phyloP scores from a whole-genome alignment of 2,329 filamentous ascomycete species.

The Aspergillus latus region DNA sequence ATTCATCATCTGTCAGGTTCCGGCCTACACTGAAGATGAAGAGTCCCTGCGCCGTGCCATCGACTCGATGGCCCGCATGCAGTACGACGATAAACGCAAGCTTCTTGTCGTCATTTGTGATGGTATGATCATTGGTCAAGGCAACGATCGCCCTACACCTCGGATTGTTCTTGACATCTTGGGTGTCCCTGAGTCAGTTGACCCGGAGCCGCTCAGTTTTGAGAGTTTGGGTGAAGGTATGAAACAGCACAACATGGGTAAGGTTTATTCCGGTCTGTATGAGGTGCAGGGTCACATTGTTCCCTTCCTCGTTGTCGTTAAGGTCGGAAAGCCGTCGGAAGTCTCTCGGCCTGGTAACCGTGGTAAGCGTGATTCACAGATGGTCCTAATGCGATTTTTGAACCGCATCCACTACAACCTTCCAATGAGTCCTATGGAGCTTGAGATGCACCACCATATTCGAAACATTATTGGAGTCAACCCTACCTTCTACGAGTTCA shows the following conservation, averaged over 20 bases:
- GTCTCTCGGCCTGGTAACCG: conserved; percentile 81
- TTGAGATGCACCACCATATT: conserved; percentile 98
- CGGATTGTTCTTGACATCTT: conserved; percentile 96
- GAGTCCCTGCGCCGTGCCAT: conserved; percentile 95
- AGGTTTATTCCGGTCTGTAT: conserved; percentile 95
- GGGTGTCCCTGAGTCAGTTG: conserved; percentile 87
- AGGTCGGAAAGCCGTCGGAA: conserved; percentile 84
- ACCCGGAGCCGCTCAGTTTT: conserved; percentile 94
- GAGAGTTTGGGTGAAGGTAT: conserved; percentile 92
- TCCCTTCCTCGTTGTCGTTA: conserved; percentile 93
- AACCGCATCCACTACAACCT: conserved; percentile 98
- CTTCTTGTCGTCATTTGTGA: conserved; percentile 95
- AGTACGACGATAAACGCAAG: conserved; percentile 98
- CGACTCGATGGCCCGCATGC: conserved; percentile 91
- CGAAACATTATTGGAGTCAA: conserved; percentile 98
- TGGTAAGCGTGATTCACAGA: conserved; percentile 98
- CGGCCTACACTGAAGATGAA: conserved; percentile 97
- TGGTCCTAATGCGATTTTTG: conserved; percentile 97
- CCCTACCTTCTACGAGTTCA: conserved; percentile 95
- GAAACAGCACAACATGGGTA: conserved; percentile 99
- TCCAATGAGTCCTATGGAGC: conserved; percentile 90
- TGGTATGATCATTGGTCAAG: conserved; percentile 99
- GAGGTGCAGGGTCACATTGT: conserved; percentile 98
- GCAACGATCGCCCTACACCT: conserved; percentile 93
- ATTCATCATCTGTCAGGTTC: conserved; percentile 96